Evolutionary conservation across 2,329 filamentous ascomycete species (phyloP), one percentile per base, ranked within the genome.

Genomic region (Beauveria varroae): DNA sequence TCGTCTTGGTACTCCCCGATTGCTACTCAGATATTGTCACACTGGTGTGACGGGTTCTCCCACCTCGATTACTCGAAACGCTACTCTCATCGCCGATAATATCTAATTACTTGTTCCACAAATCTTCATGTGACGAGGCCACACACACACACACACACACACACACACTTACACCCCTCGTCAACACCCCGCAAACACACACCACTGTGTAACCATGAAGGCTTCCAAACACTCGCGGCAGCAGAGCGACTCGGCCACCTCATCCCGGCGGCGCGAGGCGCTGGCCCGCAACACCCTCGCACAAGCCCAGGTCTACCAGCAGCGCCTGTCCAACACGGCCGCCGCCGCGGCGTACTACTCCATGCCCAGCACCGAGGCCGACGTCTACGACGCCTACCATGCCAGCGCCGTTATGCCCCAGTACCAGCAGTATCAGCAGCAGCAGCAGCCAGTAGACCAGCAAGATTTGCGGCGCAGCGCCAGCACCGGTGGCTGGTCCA

Each of bases 221-320:
- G 14, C 14, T 30, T 40, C 50, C 20, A 60, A 54, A 43, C 57
- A 60, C n/a, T 53, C 49, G 22, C 43, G 41, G 28, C 49, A 60
- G 41, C 50, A 37, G 49, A 60, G 57, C 41, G 57, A 60, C 26
- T 54, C 57, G n/a, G 46, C 28, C 41, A 41, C 28, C 28, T 18
- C 49, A 16, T 40, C 57, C 16, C 49, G 50, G 5, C 50, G 57
- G 28, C 57, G 57, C n/a, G 57, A 54, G 5, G 22, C 50, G 5
- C 50, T 54, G 20, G 40, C 41, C 30, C 50, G 57, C 57, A 60
- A 60, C 57, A 37, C 12, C 40, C 30, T 54, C 41, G 57, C 57
- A 47, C 57, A 60, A 18, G 41, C 57, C 4, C 57, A 54, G 28
- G 57, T 20, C 10, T 60, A 47, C 43, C 57, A 60, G 24, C 57